Base-by-base conservation (phyloP, 2,329 filamentous ascomycete species). In the Venturiaceae sp. region DNA sequence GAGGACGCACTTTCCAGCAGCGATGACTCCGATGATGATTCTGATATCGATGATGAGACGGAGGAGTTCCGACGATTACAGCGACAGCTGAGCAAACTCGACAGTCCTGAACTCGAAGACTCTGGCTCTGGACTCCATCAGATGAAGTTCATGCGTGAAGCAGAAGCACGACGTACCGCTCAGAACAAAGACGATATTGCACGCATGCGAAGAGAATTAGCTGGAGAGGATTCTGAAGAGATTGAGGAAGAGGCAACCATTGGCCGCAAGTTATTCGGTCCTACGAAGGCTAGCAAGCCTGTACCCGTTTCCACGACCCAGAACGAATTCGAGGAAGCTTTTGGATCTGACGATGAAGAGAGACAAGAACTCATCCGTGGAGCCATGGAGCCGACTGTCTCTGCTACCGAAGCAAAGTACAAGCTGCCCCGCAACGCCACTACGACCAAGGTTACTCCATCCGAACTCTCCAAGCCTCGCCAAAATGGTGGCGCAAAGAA, bases 131-230 rank as follows among this genome's bases (percentile, higher is more conserved):
- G 32, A 13, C 75, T 99, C 6, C 84, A 89, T 72, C 81, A 82
- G 55, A 90, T 99, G 86, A 89, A 90, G 61, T 99, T 99, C 70
- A 97, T 99, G 94, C 84, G 87, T 66, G 90, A 87, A 64, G 90
- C 91, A 1, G 92, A 96, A 67, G 87, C 86, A 30, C 80, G 84
- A 37, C 84, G 84, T 66, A 91, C 86, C 71, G 83, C 86, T 62
- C 82, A 84, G 59, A 96, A 97, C 64, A 89, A 96, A 65, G 87
- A 88, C 58, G 82, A 90, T 33, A 66, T 75, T 34, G 69, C 72
- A 57, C 63, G 64, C 7, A 64, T 96, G 53, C 81, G 85, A 53
- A 83, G 83, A 58, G 87, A 92, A 53, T 77, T 96, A 23, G 77
- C 78, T 54, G 80, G 79, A 2, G 81, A 82, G 44, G 71, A 64